These are phyloP conservation scores for Knufia petricola DNA, from an alignment of 2,329 filamentous ascomycete species.

Conservation along the genomic window DNA sequence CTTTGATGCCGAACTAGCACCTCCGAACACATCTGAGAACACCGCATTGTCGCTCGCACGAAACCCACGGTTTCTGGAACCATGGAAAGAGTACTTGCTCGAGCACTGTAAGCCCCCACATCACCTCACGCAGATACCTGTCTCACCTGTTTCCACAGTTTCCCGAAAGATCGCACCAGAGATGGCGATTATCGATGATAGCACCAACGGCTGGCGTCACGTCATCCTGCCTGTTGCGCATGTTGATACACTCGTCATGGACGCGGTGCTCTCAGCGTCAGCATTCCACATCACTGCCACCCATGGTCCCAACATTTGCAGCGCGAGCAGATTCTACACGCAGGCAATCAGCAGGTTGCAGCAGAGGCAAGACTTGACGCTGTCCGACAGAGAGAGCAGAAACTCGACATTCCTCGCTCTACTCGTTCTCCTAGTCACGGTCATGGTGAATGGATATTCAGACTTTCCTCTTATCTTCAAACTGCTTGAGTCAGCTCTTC, in stretches of 20 bases:
- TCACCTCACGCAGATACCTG: constrained; percentile 3
- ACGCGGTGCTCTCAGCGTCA: constrained; percentile 22
- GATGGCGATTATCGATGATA: constrained; percentile 25
- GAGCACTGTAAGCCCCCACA: background rate
- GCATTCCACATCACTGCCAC: constrained; percentile 21
- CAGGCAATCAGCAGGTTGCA: constrained; percentile 5
- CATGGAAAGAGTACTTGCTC: constrained; percentile 2
- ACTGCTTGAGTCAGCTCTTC: constrained; percentile 4
- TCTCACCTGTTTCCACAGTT: constrained; percentile 10
- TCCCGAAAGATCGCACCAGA: constrained; percentile 24
- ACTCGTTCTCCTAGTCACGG: constrained; percentile 10
- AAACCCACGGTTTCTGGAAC: background rate
- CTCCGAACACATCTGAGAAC: background rate
- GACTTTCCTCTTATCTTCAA: constrained; percentile 9
- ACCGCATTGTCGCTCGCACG: background rate
- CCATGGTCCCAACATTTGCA: constrained; percentile 9
- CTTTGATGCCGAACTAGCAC: background rate
- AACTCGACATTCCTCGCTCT: constrained; percentile 7
- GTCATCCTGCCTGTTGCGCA: constrained; percentile 25
- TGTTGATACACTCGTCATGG: constrained; percentile 21
- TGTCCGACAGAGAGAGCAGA: background rate
- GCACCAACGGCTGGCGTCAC: constrained; percentile 26
- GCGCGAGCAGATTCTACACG: constrained; percentile 13
- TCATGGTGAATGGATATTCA: constrained; percentile 4
- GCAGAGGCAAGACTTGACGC: constrained; percentile 7